Conservation (phyloP, 2,329 filamentous ascomycete genomes). For the Cercospora janseana region DNA sequence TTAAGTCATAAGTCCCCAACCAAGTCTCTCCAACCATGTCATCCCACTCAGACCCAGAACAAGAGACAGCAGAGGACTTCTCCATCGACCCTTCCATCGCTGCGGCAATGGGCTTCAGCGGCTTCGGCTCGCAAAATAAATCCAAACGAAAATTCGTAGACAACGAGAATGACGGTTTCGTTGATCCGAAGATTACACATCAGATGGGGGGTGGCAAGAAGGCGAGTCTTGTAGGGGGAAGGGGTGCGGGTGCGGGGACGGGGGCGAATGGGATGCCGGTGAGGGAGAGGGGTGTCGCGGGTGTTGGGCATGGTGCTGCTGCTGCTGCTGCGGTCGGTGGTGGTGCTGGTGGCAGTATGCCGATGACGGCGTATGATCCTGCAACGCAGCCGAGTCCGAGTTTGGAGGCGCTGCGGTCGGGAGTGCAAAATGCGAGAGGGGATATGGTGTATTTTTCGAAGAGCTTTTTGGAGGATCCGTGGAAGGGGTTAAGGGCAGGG, state of each 20-base stretch:
- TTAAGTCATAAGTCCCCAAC: too few relatives aligned
- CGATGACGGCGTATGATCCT: conserved; percentile 3
- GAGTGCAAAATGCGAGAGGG: conserved; percentile 52
- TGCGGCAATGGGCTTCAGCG: conserved; percentile 69
- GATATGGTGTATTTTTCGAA: conserved; percentile 69
- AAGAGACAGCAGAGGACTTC: conserved; percentile 34
- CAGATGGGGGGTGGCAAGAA: too few relatives aligned
- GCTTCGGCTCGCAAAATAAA: conserved; percentile 64
- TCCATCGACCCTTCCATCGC: conserved; percentile 59
- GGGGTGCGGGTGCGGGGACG: conserved; percentile 35
- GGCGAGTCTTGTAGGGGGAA: too few relatives aligned
- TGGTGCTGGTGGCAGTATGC: neutral
- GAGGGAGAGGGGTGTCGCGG: conserved; percentile 13
- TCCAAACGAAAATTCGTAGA: conserved; percentile 67
- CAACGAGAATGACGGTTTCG: conserved; percentile 48
- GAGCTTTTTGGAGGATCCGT: conserved; percentile 70
- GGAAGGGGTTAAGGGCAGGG: conserved; percentile 47
- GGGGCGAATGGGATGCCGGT: conserved; percentile 33
- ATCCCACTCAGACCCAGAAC: neutral
- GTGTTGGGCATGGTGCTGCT: neutral
- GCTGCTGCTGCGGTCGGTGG: neutral
- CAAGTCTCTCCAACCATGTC: neutral
- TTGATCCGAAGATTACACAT: conserved; percentile 42
- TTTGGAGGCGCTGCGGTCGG: conserved; percentile 40
- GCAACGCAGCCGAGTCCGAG: conserved; percentile 24